Evolutionary conservation across 108 stramenopile genomes (phyloP).

Genomic region (Chaetoceros tenuissimus): DNA sequence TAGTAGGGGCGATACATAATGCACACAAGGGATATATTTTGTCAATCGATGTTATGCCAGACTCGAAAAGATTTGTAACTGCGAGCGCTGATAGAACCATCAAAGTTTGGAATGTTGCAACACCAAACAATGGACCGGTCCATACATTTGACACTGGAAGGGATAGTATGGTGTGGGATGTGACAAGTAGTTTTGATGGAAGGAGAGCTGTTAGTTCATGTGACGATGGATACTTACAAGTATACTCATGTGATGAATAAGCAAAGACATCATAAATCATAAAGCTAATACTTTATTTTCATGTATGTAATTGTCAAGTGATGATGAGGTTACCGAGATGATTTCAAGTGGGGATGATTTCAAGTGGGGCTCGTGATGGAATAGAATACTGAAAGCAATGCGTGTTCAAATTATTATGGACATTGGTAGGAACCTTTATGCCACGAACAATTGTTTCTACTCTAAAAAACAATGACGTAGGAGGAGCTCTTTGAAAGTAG

Average conservation of each 20-base stretch:
- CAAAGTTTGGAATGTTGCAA: conserved; percentile 28
- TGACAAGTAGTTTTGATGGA: neutral
- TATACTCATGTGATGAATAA: neutral
- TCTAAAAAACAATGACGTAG: no score
- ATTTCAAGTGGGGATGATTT: no score
- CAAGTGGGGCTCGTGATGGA: no score
- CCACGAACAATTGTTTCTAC: no score
- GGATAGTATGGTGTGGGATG: neutral
- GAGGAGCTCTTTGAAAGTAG: no score
- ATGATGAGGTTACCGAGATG: no score
- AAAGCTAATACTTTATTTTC: no score
- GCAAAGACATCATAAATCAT: no score
- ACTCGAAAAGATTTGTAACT: conserved; percentile 32
- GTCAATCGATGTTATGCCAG: conserved; percentile 5
- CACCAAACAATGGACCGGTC: conserved; percentile 16
- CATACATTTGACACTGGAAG: conserved; percentile 25
- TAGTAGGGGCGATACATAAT: conserved; percentile 3
- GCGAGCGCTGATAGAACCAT: conserved; percentile 26
- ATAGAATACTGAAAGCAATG: no score
- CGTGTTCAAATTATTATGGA: no score
- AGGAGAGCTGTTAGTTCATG: neutral
- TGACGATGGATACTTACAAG: neutral
- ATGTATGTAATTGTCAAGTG: no score
- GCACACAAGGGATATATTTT: conserved; percentile 42
- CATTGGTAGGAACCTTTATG: no score